Base-by-base conservation (phyloP, 2,329 filamentous ascomycete species). In the Aspergillus clavatus region DNA sequence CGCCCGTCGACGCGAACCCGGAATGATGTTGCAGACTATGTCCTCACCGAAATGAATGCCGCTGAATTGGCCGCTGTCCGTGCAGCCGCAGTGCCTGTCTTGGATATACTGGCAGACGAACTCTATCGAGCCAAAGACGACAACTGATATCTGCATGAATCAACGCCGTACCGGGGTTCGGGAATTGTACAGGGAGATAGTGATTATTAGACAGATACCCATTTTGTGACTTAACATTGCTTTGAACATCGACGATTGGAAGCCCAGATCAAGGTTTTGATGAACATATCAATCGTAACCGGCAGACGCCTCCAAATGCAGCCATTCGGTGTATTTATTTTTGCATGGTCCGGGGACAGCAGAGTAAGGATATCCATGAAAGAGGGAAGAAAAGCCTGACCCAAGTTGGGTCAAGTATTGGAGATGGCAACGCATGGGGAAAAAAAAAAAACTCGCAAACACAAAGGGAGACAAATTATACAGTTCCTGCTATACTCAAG, bases 401-500 rank as follows among this genome's bases (percentile, higher is more conserved):
- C 8, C 31, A 4, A 35, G 6, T 4, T 10, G 19, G 31, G 10
- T 16, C 18, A n/a, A n/a, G n/a, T 7, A 18, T 18, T 14, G 7
- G 10, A 21, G 11, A 35, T 35, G 31, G 31, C 31, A 18, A 21
- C 14, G 29, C 11, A 7, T 16, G 22, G 40, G 52, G 47, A 40
- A 40, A 42, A 29, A 36, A n/a, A 44, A 51, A 37, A 41, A 54
- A 43, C 24, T 29, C 35, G 35, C 39, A 18, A 26, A 42, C 46
- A 36, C 27, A 35, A 41, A 8, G 23, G 23, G 8, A n/a, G n/a
- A n/a, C 31, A 46, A 2, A 19, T 58, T 62, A 81, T 45, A 84
- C 81, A n/a, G 82, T 84, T 16, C 82, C 82, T 26, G 82, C 82
- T 75, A 98, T 98, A 71, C 91, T 97, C 70, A 98, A 70, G 71